Conservation (phyloP, 2,329 filamentous ascomycete species). For the Exophiala aquamarina region DNA sequence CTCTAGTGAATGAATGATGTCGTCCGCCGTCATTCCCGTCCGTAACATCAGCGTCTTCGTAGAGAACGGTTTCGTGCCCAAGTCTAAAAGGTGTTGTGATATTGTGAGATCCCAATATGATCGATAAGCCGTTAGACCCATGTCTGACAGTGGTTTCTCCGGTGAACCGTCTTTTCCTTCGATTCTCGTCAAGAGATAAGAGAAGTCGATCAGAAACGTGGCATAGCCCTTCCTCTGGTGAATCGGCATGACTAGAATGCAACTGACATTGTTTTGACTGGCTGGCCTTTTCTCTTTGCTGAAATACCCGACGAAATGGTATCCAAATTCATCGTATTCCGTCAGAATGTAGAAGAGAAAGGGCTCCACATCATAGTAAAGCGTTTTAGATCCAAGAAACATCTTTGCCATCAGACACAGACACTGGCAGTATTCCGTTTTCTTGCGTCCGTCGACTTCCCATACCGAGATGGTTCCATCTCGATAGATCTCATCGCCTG, state of each 20-base stretch:
- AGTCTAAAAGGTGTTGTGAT: constrained; percentile 75
- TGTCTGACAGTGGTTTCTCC: constrained; percentile 95
- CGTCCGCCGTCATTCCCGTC: constrained; percentile 93
- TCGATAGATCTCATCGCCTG: constrained; percentile 96
- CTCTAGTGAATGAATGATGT: constrained; percentile 91
- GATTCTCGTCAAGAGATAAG: constrained; percentile 89
- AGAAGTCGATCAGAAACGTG: constrained; percentile 96
- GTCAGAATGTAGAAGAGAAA: constrained; percentile 99
- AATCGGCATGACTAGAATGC: constrained; percentile 92
- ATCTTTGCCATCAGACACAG: constrained; percentile 92
- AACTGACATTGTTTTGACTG: constrained; percentile 96
- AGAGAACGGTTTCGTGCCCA: constrained; percentile 57
- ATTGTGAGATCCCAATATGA: constrained; percentile 94
- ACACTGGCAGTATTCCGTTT: constrained; percentile 95
- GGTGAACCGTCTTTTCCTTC: constrained; percentile 94
- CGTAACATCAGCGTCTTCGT: constrained; percentile 54
- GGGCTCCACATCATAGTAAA: constrained; percentile 99
- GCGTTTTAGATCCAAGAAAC: constrained; percentile 95
- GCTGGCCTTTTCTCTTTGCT: constrained; percentile 96
- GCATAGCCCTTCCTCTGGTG: constrained; percentile 97
- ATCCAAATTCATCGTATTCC: constrained; percentile 80
- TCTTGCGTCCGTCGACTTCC: constrained; percentile 91
- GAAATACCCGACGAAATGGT: constrained; percentile 98
- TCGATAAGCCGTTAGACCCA: constrained; percentile 94
- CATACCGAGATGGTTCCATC: constrained; percentile 94